phyloP scores from a whole-genome alignment of 2,329 filamentous ascomycete species.

The Nigrospora osmanthi region DNA sequence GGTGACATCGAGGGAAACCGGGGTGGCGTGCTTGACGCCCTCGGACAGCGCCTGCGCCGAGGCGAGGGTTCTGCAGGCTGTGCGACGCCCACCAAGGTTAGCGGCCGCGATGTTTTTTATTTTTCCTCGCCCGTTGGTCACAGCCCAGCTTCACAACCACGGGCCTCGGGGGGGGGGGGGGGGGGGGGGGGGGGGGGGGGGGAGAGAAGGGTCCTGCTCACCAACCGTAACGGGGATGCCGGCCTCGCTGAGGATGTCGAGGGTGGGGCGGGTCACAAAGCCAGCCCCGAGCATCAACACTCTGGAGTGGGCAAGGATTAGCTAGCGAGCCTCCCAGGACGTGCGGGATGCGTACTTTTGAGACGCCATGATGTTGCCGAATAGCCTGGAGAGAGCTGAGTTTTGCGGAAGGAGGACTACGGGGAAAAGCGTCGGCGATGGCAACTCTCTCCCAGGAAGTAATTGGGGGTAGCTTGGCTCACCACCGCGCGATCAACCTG shows the following conservation, averaged over 20 bases:
- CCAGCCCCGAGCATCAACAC: slow-evolving; percentile 43
- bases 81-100: neutral
- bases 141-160: neutral
- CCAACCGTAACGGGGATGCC: slow-evolving; percentile 50
- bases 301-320: neutral
- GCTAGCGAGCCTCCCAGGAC: too few species aligned
- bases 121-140: neutral
- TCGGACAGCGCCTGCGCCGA: slow-evolving; percentile 3
- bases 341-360: too few species aligned
- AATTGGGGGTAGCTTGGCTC: too few species aligned
- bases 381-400: too few species aligned
- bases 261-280: slow-evolving; percentile 49
- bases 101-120: neutral
- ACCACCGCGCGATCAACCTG: too few species aligned
- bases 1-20: slow-evolving; percentile 53
- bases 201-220: slow-evolving; percentile 19
- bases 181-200: too few species aligned
- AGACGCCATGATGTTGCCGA: too few species aligned
- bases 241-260: slow-evolving; percentile 48
- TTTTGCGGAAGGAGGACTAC: too few species aligned
- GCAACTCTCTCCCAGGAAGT: too few species aligned
- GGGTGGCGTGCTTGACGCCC: slow-evolving; percentile 3
- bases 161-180: neutral
- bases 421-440: too few species aligned
- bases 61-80: slow-evolving; percentile 7